Evolutionary conservation across 1,284 basidiomycete species (phyloP).

Genomic region (Hymenochaete sp.): DNA sequence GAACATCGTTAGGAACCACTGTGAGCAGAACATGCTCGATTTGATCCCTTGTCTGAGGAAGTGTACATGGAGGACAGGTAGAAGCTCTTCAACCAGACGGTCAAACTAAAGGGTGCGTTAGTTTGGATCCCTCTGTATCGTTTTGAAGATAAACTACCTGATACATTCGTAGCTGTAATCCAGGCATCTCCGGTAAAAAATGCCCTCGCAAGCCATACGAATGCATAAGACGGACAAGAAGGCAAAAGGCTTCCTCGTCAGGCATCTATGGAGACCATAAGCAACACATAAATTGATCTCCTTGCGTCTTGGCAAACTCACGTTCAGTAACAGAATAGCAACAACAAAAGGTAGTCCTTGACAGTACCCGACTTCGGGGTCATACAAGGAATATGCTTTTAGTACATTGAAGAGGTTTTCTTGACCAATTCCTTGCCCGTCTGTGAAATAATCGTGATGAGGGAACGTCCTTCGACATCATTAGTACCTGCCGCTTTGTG

Average conservation of each 20-base stretch:
- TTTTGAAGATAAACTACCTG: constrained; percentile 10
- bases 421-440: constrained; percentile 87
- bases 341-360: constrained; percentile 95
- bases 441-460: constrained; percentile 93
- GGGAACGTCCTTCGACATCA: constrained; percentile 72
- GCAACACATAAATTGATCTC: too few relatives aligned
- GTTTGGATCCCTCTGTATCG: not conserved
- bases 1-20: constrained; percentile 98
- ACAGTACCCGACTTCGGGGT: constrained; percentile 93
- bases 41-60: constrained; percentile 90
- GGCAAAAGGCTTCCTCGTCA: constrained; percentile 94
- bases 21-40: constrained; percentile 93
- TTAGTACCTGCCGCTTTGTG: constrained; percentile 11
- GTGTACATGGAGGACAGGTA: constrained; percentile 88
- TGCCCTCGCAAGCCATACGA: constrained; percentile 94
- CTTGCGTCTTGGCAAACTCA: constrained; percentile 39
- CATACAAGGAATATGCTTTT: constrained; percentile 92
- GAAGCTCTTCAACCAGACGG: constrained; percentile 83
- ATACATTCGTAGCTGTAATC: constrained; percentile 81
- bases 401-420: constrained; percentile 96
- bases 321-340: constrained; percentile 87
- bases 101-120: constrained; percentile 62
- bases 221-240: constrained; percentile 96
- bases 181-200: constrained; percentile 97
- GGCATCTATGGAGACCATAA: constrained; percentile 78